Conservation (phyloP, 768 basidiomycete genomes). For the Kwoniella bestiolae region DNA sequence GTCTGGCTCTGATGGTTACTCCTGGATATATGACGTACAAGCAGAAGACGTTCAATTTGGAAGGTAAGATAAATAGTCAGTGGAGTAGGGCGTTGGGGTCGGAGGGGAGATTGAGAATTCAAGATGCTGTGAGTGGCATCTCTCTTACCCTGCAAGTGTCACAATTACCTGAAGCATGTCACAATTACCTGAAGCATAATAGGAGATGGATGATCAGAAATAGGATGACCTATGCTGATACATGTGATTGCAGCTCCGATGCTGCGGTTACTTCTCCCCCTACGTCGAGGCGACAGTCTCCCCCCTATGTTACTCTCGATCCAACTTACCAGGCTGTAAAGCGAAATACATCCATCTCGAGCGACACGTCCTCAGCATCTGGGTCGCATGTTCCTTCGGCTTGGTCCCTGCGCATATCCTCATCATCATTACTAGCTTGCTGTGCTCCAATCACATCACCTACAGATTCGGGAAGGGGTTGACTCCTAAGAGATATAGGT, state of each 20-base stretch:
- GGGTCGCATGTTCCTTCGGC: constrained; percentile 71
- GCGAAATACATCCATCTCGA: constrained; percentile 67
- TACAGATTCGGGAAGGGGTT: constrained; percentile 86
- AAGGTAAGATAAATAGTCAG: constrained; percentile 77
- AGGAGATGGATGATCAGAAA: too few species aligned
- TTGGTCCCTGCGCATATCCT: constrained; percentile 71
- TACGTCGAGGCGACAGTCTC: constrained; percentile 78
- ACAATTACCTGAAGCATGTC: too few species aligned
- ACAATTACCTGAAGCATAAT: too few species aligned
- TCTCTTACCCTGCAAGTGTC: neutral
- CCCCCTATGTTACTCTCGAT: constrained; percentile 74
- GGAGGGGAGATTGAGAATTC: constrained; percentile 68
- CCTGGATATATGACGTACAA: constrained; percentile 83
- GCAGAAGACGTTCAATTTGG: constrained; percentile 73
- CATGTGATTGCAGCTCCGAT: constrained; percentile 62
- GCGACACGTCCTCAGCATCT: constrained; percentile 63
- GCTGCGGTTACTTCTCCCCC: constrained; percentile 80
- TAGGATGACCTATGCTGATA: too few species aligned
- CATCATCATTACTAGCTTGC: constrained; percentile 67
- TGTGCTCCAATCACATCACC: constrained; percentile 82
- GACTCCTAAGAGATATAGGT: constrained; percentile 81
- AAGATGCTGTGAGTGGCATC: constrained; percentile 62
- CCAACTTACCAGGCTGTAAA: constrained; percentile 76
- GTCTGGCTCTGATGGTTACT: constrained; percentile 70
- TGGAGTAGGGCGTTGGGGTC: constrained; percentile 71